These are phyloP conservation scores for Fusarium buharicum DNA, from an alignment of 2,329 filamentous ascomycete species.

Conservation along the genomic window DNA sequence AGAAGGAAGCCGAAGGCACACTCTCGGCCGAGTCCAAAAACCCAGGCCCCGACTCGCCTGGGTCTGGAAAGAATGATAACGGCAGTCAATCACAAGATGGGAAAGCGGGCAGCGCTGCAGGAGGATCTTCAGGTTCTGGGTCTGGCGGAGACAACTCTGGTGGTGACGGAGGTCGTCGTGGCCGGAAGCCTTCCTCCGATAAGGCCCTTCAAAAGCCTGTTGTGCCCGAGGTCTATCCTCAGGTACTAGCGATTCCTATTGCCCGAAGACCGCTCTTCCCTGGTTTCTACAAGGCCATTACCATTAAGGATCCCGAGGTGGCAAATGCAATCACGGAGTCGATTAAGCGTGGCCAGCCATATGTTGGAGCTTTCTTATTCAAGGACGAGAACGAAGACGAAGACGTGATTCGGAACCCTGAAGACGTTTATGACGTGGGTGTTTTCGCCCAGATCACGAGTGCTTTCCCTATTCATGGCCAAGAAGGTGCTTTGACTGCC, in stretches of 20 bases:
- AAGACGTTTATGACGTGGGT: constrained; percentile 94
- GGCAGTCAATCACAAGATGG: constrained; percentile 58
- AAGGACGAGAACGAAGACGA: constrained; percentile 95
- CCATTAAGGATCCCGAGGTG: constrained; percentile 91
- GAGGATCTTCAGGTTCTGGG: constrained; percentile 59
- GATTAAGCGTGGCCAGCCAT: constrained; percentile 96
- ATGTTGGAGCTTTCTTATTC: constrained; percentile 95
- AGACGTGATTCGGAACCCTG: constrained; percentile 88
- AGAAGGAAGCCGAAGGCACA: constrained; percentile 55
- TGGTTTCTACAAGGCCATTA: constrained; percentile 98
- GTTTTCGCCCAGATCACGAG: constrained; percentile 99
- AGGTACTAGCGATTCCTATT: constrained; percentile 97
- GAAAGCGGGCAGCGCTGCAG: constrained; percentile 67
- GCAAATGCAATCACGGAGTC: constrained; percentile 93
- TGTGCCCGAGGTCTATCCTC: constrained; percentile 94
- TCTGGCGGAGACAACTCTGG: constrained; percentile 65
- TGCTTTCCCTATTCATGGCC: constrained; percentile 89
- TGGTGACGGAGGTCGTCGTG: constrained; percentile 74
- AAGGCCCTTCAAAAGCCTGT: constrained; percentile 85
- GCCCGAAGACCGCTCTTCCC: constrained; percentile 93
- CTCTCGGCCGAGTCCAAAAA: constrained; percentile 60
- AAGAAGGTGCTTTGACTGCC: constrained; percentile 86
- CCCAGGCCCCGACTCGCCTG: constrained; percentile 54
- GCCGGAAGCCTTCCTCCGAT: constrained; percentile 76
- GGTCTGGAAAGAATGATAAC: constrained; percentile 59